Percentiles rank a stretch among this genome's conserved stretches.
Conservation (phyloP, 2,329 filamentous ascomycete genomes). For the Ascochyta lentis region DNA sequence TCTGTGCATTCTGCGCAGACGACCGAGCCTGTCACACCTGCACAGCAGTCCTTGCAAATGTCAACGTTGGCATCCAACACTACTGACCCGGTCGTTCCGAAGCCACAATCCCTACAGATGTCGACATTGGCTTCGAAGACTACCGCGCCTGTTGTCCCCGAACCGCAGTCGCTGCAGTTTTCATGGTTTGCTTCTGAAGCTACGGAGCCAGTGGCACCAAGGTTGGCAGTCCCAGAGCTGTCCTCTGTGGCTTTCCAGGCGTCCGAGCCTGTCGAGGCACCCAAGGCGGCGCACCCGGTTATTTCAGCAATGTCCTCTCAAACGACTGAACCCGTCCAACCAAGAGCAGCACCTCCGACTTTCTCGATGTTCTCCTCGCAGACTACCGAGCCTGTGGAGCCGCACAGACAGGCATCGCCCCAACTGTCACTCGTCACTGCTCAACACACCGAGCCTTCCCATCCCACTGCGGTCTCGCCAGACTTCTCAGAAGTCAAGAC, state of each 20-base stretch:
- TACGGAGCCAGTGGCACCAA: constrained; percentile 32
- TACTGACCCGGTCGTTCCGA: constrained; percentile 26
- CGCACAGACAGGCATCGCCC: constrained; percentile 22
- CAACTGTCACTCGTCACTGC: constrained; percentile 32
- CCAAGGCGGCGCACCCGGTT: constrained; percentile 17
- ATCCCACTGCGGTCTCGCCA: constrained; percentile 10
- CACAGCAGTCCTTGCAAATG: constrained; percentile 24
- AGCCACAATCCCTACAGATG: constrained; percentile 25
- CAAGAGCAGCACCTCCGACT: constrained; percentile 19
- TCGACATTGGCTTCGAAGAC: constrained; percentile 29
- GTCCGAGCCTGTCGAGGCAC: constrained; percentile 32
- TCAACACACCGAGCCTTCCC: constrained; percentile 41
- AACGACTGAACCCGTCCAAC: constrained; percentile 28
- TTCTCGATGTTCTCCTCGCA: constrained; percentile 33
- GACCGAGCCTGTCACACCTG: constrained; percentile 28
- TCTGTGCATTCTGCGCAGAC: constrained; percentile 25
- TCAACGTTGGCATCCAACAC: constrained; percentile 26
- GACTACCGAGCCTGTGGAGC: constrained; percentile 36
- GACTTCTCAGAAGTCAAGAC: constrained; percentile 37
- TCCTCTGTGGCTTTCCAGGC: constrained; percentile 27
- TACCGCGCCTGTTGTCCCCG: constrained; percentile 33
- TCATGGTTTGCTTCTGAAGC: constrained; percentile 29
- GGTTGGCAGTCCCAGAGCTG: constrained; percentile 6
- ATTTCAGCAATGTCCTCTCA: constrained; percentile 29
- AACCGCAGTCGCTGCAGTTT: constrained; percentile 18